These are phyloP conservation scores for Entophlyctis helioformis DNA, from an alignment of 192 early-diverging fungal genomes.

Conservation along the genomic window DNA sequence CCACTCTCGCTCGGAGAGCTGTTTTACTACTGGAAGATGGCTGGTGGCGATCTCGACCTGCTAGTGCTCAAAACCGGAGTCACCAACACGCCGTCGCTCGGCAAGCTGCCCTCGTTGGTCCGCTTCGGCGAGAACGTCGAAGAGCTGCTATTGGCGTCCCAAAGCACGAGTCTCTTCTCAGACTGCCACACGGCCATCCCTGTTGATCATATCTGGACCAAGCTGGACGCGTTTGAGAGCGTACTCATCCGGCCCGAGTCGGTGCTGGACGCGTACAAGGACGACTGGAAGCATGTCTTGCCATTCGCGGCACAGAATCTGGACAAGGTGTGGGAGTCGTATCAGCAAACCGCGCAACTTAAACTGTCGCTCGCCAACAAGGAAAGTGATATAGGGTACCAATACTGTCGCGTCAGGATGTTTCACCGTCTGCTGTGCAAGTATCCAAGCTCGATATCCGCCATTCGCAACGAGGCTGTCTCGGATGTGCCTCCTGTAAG, in stretches of 20 bases:
- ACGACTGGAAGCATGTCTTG: slow-evolving; percentile 1
- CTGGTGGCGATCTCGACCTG: slow-evolving; percentile 50
- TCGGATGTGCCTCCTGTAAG: slow-evolving; percentile 1
- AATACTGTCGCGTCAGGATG: slow-evolving; percentile 37
- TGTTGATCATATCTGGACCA: slow-evolving; percentile 33
- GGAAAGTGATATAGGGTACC: slow-evolving; percentile 48
- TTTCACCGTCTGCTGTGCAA: slow-evolving; percentile 41
- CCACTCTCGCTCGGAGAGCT: no score
- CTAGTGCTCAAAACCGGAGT: slow-evolving; percentile 35
- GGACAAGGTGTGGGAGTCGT: slow-evolving; percentile 17
- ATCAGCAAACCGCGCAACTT: no score
- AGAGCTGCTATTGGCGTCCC: slow-evolving; percentile 10
- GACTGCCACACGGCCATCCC: slow-evolving; percentile 28
- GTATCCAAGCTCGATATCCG: slow-evolving; percentile 36
- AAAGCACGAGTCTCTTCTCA: slow-evolving; percentile 36
- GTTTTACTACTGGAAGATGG: slow-evolving; percentile 45
- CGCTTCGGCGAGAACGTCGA: slow-evolving; percentile 24
- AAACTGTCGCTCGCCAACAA: slow-evolving; percentile 19
- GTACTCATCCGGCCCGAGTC: slow-evolving; percentile 36
- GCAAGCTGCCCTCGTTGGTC: slow-evolving; percentile 34
- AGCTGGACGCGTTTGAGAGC: slow-evolving; percentile 23
- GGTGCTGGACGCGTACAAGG: slow-evolving; percentile 8
- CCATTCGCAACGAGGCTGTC: not conserved
- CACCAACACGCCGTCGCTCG: slow-evolving; percentile 39
- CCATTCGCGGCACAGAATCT: slow-evolving; percentile 2